Conservation (phyloP, 345 rosid genomes). For the Eucalyptus albens region DNA sequence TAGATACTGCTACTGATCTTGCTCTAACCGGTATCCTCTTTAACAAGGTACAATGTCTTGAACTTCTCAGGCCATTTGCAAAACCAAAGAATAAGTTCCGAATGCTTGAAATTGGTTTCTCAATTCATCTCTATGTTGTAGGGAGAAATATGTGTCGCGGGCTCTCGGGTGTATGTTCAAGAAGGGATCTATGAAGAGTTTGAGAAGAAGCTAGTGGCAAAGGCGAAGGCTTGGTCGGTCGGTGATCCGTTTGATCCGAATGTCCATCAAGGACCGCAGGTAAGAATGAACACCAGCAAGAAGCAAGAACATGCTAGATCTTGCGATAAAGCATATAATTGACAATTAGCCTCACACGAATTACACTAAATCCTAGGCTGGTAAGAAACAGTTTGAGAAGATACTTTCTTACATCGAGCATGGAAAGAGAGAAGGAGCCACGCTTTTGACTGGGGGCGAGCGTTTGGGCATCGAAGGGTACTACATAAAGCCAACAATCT, state of each 20-base stretch:
- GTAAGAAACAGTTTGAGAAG: conserved; percentile 38
- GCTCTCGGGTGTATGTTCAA: conserved; percentile 74
- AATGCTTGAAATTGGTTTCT: not conserved
- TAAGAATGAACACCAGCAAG: not conserved
- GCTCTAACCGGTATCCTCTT: conserved; percentile 31
- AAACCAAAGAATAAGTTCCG: not conserved
- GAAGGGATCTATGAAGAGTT: conserved; percentile 61
- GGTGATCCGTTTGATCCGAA: conserved; percentile 65
- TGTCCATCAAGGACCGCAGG: conserved; percentile 67
- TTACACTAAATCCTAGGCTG: conserved; percentile 13
- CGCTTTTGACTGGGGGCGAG: conserved; percentile 50
- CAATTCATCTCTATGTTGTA: not conserved
- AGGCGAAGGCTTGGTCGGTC: conserved; percentile 40
- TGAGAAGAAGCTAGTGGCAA: conserved; percentile 34
- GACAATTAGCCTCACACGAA: not conserved
- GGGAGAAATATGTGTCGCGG: conserved; percentile 74
- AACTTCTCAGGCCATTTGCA: not conserved
- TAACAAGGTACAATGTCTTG: conserved; percentile 32
- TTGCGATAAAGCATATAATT: not conserved
- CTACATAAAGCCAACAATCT: conserved; percentile 58
- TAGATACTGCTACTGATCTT: conserved; percentile 36
- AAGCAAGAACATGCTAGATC: not conserved
- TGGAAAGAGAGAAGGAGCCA: conserved; percentile 66
- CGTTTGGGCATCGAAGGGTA: conserved; percentile 38
- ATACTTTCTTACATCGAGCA: conserved; percentile 53